Base-by-base conservation (phyloP, 1,284 basidiomycete species). In the Rhodotorula sp. region DNA sequence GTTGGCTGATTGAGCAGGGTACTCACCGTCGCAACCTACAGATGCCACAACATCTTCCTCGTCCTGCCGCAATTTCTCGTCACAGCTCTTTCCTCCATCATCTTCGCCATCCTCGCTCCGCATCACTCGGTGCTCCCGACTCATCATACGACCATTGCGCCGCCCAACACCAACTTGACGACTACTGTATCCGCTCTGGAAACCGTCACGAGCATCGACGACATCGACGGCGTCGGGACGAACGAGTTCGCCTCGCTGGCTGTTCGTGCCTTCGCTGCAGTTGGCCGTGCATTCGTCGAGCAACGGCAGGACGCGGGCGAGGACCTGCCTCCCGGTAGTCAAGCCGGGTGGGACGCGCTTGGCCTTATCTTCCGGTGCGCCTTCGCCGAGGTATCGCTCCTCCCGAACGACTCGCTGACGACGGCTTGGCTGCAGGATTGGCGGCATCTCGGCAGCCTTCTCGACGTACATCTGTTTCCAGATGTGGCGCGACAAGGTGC, bases 41-140 rank as follows among this genome's bases (percentile, higher is more conserved):
- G 90, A 48, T 94, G 94, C 66, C 92, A 94, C 80, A 96, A 94
- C 76, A 85, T 95, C 63, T 94, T 90, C 79, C 84, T 95, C 73
- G 93, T 95, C 63, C 67, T 84, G 24, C 84, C 87, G 6, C 84
- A 85, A 72, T 84, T 85, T 70, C 77, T 85, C 58, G 82, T 84
- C 11, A 84, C 84, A 0, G 74, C 79, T 81, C 71, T 84, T 4
- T 81, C 81, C 2, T 79, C 81, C 15, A 77, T 84, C 75, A 81
- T 85, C 55, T 85, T 85, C 67, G 79, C 79, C 57, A 65, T 82
- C 49, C 78, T 83, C 77, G 82, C 82, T 49, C 81, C 81, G 0
- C 64, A 70, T 19, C 65, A 73, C 57, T 67, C 72, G n/a, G 67
- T 75, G 10, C 46, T 74, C 54, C 57, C 15, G 47, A 32, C 58